Evolutionary conservation across 2,329 filamentous ascomycete species (phyloP).

Genomic region (Hawksworthiomyces lignivorus): DNA sequence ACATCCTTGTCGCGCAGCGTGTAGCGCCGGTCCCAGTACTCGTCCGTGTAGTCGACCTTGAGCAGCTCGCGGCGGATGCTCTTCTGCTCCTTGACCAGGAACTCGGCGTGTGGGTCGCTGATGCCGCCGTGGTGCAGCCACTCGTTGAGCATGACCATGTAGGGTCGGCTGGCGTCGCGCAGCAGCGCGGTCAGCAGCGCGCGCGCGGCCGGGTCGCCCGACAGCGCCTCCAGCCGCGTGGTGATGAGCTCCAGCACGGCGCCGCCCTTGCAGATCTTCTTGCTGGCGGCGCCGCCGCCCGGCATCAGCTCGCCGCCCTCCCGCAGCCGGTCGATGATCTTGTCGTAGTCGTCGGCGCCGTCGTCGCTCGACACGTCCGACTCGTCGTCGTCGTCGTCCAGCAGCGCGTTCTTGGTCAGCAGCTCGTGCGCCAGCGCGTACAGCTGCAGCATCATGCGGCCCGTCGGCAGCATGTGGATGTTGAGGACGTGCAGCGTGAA

Average conservation of each 20-base stretch:
- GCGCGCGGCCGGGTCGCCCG: slow-evolving; percentile 83
- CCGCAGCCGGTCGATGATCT: slow-evolving; percentile 81
- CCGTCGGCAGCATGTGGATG: slow-evolving; percentile 81
- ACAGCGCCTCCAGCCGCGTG: slow-evolving; percentile 77
- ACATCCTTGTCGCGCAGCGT: slow-evolving; percentile 88
- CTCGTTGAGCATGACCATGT: slow-evolving; percentile 97
- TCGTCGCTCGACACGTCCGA: slow-evolving; percentile 64
- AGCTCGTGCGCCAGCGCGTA: slow-evolving; percentile 84
- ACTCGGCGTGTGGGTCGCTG: slow-evolving; percentile 87
- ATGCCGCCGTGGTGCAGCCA: slow-evolving; percentile 97
- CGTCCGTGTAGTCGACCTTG: slow-evolving; percentile 95
- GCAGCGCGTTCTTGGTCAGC: slow-evolving; percentile 75
- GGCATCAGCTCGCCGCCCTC: slow-evolving; percentile 78
- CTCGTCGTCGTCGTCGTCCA: slow-evolving; percentile 69
- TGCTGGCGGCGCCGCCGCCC: slow-evolving; percentile 69
- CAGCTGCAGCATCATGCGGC: slow-evolving; percentile 84
- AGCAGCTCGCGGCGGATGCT: slow-evolving; percentile 86
- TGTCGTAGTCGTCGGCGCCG: slow-evolving; percentile 78
- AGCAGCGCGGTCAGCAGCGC: slow-evolving; percentile 73
- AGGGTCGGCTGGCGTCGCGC: slow-evolving; percentile 82
- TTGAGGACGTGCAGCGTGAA: slow-evolving; percentile 94
- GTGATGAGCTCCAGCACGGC: slow-evolving; percentile 86
- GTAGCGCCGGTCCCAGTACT: slow-evolving; percentile 98
- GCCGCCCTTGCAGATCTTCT: slow-evolving; percentile 95
- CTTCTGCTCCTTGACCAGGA: slow-evolving; percentile 90